Evolutionary conservation across 768 basidiomycete species (phyloP), one percentile per base, ranked within the genome.

Genomic region (Xanthoconium purpureum): DNA sequence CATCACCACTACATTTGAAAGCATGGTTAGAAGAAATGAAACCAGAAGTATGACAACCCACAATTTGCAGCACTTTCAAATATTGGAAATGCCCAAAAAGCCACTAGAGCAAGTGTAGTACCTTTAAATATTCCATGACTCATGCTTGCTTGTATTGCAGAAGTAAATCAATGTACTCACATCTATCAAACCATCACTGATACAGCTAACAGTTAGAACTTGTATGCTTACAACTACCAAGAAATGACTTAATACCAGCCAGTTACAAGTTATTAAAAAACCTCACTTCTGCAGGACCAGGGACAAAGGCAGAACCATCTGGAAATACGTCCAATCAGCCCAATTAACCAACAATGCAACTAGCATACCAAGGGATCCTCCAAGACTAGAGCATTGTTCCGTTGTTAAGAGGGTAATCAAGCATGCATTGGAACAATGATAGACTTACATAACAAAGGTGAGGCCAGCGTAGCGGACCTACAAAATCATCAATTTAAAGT

Each of bases 221-320:
- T 35, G 33, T 3, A 35, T 35, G 33, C 33, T 35, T 35, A 35
- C 33, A 35, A 2, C 33, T 35, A 35, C 12, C 24, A 24, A 35
- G 1, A 35, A 35, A 8, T 35, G 33, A 2, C 6, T 35, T 5
- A 35, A 35, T 35, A 35, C 24, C 24, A 24, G 24, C 24, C 12
- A 35, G 33, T 1, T 35, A 35, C 33, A 35, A 35, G 33, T 35
- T 35, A 35, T 35, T 3, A 35, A 35, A 35, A 35, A 24, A n/a
- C 50, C 59, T 29, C 13, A 59, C 59, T 14, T 20, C 28, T 0
- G 37, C 10, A 6, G 56, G 45, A 6, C 45, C 52, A 33, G 57
- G 39, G 1, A 47, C 3, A 17, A 55, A 55, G 5, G 33, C 36
- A 15, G 9, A 54, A 8, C 46, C 46, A 3, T 18, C 59, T 60